phyloP scores from a whole-genome alignment of 257 asterid species.

The Plantago major region DNA sequence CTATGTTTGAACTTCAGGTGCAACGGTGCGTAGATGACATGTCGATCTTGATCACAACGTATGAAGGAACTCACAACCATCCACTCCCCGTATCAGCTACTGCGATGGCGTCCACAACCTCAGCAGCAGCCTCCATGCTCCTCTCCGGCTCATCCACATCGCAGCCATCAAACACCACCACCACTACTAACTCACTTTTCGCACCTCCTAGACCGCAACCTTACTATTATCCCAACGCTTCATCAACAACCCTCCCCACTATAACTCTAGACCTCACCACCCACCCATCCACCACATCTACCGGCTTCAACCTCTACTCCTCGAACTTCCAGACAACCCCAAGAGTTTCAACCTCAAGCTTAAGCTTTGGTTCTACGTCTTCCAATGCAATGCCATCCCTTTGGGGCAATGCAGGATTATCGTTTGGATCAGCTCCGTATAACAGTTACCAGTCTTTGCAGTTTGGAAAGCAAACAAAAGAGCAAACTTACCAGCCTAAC shows the following conservation, averaged over 20 bases:
- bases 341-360: constrained; percentile 38
- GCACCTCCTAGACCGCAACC: constrained; percentile 24
- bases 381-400: constrained; percentile 26
- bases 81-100: constrained; percentile 78
- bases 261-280: constrained; percentile 80
- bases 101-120: constrained; percentile 92
- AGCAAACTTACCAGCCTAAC: constrained; percentile 24
- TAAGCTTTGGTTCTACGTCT: constrained; percentile 40
- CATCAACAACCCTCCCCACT: constrained; percentile 53
- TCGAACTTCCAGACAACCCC: constrained; percentile 27
- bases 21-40: constrained; percentile 73
- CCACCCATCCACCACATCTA: constrained; percentile 32
- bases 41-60: constrained; percentile 79
- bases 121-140: constrained; percentile 95
- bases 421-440: constrained; percentile 23
- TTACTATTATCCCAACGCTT: constrained; percentile 35
- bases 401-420: constrained; percentile 34
- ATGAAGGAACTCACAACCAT: constrained; percentile 90
- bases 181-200: not conserved
- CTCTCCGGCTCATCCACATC: constrained; percentile 70
- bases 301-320: constrained; percentile 37
- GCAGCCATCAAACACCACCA: constrained; percentile 23
- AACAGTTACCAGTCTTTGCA: constrained; percentile 25
- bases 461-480: constrained; percentile 30
- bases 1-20: constrained; percentile 37